Base-by-base conservation (phyloP, 257 asterid species). In the Penstemon barbatus region DNA sequence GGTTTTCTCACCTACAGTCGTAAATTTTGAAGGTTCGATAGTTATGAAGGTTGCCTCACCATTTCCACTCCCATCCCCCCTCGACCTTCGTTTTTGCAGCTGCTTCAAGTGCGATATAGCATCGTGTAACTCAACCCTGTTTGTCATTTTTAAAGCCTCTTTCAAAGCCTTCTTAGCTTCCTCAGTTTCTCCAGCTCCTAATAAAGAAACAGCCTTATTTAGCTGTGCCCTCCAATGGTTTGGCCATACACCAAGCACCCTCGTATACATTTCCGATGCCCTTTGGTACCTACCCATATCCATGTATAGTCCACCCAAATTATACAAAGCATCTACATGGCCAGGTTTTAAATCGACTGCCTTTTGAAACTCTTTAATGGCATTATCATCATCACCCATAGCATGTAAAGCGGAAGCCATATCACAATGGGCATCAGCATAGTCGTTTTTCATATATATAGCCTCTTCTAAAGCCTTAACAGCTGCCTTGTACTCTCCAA, bases 401-500 rank as follows among this genome's bases (percentile, higher is more conserved):
- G 94, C 96, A 60, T 94, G 99, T 74, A 91, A 85, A 73, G 99
- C 98, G 13, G 99, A 94, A 59, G 98, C 99, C 67, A 94, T 71
- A 80, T 94, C 99, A 74, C 99, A 94, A 81, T 94, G 99, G 0
- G 99, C 98, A 72, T 94, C 99, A 0, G 96, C 95, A 54, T 89
- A 94, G 83, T 94, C 99, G 58, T 86, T 91, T 77, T 94, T 94
- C 95, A 94, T 87, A 58, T 87, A 94, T 70, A 89, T 91, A 10
- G 98, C 97, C 79, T 94, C 99, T 76, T 94, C 98, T 71, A 94
- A 86, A 59, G 99, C 99, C 93, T 94, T 94, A 7, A 94, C 95
- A 12, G 98, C 99, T 0, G 99, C 99, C 87, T 91, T 92, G 76
- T 87, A 91, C 87, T 94, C 99, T 13, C 97, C 99, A 51, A 86